Base-by-base conservation (phyloP, 805 yeast species). In the Kluyveromyces dobzhanskii region DNA sequence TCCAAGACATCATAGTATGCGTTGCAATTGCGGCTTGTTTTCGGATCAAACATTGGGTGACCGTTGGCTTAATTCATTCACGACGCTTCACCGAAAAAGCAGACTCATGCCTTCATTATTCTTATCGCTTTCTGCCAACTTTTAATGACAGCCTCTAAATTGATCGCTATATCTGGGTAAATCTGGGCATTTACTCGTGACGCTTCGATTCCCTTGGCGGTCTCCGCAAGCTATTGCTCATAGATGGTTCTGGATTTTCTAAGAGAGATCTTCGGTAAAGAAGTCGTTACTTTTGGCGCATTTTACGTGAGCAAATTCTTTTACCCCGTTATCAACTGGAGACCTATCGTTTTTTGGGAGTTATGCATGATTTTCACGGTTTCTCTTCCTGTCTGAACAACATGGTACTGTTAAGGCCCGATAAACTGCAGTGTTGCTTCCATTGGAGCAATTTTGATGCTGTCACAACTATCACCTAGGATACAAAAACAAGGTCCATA, bases 151-250 rank as follows among this genome's bases (percentile, higher is more conserved):
- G 66, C 75, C 23, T 73, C 80, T 5, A 69, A 73, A 39, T 56
- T 76, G 33, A 66, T 76, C 24, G 83, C 84, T 14, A 68, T 73
- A 4, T 75, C 82, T 3, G 69, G 85, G 55, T 85, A 78, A 59
- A 66, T 76, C 39, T 79, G 81, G 76, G 83, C 85, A 2, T 78
- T 78, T 58, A 78, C 83, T 17, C 71, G 87, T 61, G 87, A 80
- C 57, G 71, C 71, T 10, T 43, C 66, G 28, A 65, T 66, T 42
- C 58, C 70, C 3, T 43, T 67, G 14, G 51, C 55, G 17, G 53
- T 64, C 39, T 56, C 66, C 3, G 66, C 66, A 17, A 63, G 59
- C 48, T 62, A 62, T 42, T 46, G 64, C 31, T 57, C 65, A 18
- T 62, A 67, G 67, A 56, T 56, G 21, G 50, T 56, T 38, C 67